Conservation (phyloP, 2,329 filamentous ascomycete species). For the Epichloe brachyelytri region DNA sequence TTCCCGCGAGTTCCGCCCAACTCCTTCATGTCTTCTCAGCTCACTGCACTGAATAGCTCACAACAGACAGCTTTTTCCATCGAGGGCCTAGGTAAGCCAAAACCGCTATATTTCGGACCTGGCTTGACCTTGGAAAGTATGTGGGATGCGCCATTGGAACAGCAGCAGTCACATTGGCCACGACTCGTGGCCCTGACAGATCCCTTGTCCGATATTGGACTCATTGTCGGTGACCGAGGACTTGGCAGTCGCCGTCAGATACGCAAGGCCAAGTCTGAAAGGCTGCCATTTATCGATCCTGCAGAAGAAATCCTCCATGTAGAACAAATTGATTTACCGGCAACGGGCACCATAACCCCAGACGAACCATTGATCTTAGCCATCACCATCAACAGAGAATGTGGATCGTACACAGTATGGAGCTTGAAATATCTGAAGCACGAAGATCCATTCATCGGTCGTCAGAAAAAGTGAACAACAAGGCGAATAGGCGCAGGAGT, state of each 20-base stretch:
- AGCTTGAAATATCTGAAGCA: conserved; percentile 63
- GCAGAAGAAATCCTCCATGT: conserved; percentile 78
- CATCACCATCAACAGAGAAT: conserved; percentile 68
- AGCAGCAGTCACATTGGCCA: conserved; percentile 50
- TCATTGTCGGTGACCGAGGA: conserved; percentile 55
- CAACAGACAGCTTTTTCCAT: conserved; percentile 41
- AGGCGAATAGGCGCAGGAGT: conserved; percentile 41
- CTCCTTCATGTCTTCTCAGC: conserved; percentile 66
- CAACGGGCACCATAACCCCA: conserved; percentile 19
- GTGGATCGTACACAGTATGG: conserved; percentile 74
- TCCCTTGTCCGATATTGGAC: conserved; percentile 71
- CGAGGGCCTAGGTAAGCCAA: conserved; percentile 43
- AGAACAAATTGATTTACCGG: conserved; percentile 51
- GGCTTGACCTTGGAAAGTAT: conserved; percentile 43
- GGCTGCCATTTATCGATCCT: conserved; percentile 49
- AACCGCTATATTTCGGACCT: conserved; percentile 37
- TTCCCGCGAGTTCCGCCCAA: conserved; percentile 59
- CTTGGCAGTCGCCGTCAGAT: conserved; percentile 17
- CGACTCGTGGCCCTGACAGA: conserved; percentile 75
- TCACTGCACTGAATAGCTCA: conserved; percentile 38
- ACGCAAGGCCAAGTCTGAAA: conserved; percentile 24
- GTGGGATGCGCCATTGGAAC: conserved; percentile 41
- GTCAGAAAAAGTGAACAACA: conserved; percentile 32
- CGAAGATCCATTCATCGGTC: conserved; percentile 41
- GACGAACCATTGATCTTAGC: conserved; percentile 53